Base-by-base conservation (phyloP, 2,329 filamentous ascomycete genomes). In the Aspergillus puulaauensis region DNA sequence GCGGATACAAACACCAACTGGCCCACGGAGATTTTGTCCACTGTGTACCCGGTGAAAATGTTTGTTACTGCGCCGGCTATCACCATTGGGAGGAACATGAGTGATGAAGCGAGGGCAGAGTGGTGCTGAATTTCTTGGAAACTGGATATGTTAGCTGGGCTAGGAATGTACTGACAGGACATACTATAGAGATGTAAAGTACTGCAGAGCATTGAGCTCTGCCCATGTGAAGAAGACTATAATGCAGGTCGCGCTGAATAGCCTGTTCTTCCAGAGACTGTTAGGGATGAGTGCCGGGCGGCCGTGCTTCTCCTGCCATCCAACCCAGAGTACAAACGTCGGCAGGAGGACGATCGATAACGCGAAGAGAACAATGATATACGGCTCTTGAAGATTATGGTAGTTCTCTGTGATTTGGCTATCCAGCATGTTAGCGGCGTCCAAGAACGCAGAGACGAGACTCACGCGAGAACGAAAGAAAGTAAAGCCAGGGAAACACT, bases 211-310 rank as follows among this genome's bases (percentile, higher is more conserved):
- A 47, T 81, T 80, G 6, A 80, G 58, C 0, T 80, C 78, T 0
- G 76, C 80, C 56, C 72, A 79, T 0, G 80, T 75, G 4, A 84
- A 59, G 4, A 80, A 66, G 1, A 84, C 74, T 4, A 76, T 81
- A 3, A 80, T 62, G 64, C 85, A 88, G 19, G 85, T 80, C 24
- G 73, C 77, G 0, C 82, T 80, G 63, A 88, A 88, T 3, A 80
- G 70, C 0, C 70, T 67, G 45, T 84, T 86, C n/a, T 72, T 77
- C 86, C 86, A 88, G 0, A 88, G 70, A 0, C 79, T 80, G 66
- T 88, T 87, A 0, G 86, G 86, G 21, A 88, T 86, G 7, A 88
- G 68, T 0, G 84, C 83, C 12, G 83, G 80, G 3, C 74, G 75
- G 9, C 75, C 73, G 0, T 68, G 64, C 11, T 70, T 73, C 48